Conservation (phyloP, 225 moss, liverwort and hornwort genomes). For the Antitrichia curtipendula region DNA sequence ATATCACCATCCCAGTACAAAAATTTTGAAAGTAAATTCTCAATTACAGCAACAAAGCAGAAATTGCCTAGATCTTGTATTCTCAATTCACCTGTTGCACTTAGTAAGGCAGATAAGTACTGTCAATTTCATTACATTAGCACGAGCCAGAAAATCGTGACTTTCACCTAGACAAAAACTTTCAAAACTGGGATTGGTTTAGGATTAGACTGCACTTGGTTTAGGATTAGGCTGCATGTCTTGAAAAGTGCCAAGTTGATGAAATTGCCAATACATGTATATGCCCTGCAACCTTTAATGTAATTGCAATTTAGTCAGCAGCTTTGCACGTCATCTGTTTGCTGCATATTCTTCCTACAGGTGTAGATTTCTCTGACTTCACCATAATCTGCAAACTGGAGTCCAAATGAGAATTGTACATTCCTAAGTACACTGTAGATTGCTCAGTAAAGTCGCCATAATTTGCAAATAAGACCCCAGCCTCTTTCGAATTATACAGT, state of each 20-base stretch:
- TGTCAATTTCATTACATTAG: neutral
- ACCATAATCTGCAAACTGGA: neutral
- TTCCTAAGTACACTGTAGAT: neutral
- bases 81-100: neutral
- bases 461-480: neutral
- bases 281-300: neutral
- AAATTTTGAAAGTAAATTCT: neutral
- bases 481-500: too few species aligned
- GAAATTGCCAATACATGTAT: neutral
- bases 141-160: neutral
- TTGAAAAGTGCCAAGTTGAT: too few species aligned
- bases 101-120: neutral
- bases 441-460: neutral
- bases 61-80: too few species aligned
- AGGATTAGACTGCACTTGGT: neutral
- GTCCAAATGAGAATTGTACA: neutral
- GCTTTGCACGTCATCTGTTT: neutral
- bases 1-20: neutral
- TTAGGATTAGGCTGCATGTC: neutral
- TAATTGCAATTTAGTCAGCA: neutral
- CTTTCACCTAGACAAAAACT: neutral
- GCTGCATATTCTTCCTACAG: neutral
- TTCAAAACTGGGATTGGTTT: neutral
- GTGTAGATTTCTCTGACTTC: neutral
- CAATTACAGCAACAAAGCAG: neutral